Evolutionary conservation across 169 alveolate species (phyloP).

Genomic region (Eimeria zaria): DNA sequence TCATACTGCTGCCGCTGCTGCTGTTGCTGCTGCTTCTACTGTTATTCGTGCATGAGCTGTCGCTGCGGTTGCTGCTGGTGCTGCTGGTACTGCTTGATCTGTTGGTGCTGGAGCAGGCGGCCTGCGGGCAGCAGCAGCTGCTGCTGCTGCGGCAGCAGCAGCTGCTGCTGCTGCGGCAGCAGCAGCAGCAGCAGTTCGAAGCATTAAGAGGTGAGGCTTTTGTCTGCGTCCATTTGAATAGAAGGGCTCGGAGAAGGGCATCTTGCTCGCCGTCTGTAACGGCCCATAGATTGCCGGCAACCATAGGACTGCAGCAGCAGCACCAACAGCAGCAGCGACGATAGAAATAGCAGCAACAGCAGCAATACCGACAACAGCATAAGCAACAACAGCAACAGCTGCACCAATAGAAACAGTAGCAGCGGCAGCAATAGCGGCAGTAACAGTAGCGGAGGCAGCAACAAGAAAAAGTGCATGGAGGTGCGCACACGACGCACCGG

Average conservation of each 20-base stretch:
- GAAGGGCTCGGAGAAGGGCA: slow-evolving; percentile 87
- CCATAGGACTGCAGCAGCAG: slow-evolving; percentile 84
- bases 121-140: not conserved
- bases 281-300: slow-evolving; percentile 88
- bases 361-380: not conserved
- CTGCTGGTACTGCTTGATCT: not conserved
- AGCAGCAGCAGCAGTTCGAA: slow-evolving; percentile 68
- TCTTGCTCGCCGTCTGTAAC: slow-evolving; percentile 90
- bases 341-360: slow-evolving; percentile 20
- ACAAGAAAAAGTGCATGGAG: no score
- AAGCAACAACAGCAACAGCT: not conserved
- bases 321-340: slow-evolving; percentile 52
- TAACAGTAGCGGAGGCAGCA: no score
- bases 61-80: not conserved
- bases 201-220: slow-evolving; percentile 82
- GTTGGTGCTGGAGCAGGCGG: not conserved
- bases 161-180: slow-evolving; percentile 40
- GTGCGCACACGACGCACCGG: no score
- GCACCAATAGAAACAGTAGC: not conserved
- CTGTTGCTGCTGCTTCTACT: not conserved
- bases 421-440: not conserved
- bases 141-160: not conserved
- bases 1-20: slow-evolving; percentile 53
- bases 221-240: slow-evolving; percentile 91
- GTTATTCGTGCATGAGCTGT: not conserved